Conservation (phyloP, 2,329 filamentous ascomycete species). For the Alternaria triticimaculans region DNA sequence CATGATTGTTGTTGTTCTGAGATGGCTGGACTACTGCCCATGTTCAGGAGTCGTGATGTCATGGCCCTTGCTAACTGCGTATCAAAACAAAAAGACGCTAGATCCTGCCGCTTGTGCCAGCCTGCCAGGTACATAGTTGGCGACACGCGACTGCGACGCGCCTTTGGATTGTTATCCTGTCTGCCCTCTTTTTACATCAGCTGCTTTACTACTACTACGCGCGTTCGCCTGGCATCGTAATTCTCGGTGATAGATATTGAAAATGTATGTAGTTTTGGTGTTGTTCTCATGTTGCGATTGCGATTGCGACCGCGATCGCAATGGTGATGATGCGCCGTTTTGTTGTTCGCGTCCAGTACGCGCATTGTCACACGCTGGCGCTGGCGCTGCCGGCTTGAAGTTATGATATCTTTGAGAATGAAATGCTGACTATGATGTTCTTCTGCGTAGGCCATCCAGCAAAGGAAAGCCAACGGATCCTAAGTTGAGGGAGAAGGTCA, state of each 20-base stretch:
- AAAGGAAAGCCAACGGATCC: constrained; percentile 57
- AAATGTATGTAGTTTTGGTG: no score
- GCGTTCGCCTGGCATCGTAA: no score
- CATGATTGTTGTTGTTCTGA: background rate
- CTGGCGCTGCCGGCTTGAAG: background rate
- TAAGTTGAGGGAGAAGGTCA: constrained; percentile 54
- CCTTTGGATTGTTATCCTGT: background rate
- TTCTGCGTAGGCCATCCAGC: constrained; percentile 40
- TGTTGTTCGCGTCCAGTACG: background rate
- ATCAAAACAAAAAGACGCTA: constrained; percentile 8
- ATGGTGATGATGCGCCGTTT: background rate
- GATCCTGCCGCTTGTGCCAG: background rate
- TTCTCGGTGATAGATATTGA: no score
- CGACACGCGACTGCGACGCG: constrained; percentile 4
- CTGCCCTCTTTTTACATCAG: no score
- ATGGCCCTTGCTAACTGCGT: background rate
- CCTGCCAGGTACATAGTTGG: background rate
- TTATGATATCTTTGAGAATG: background rate
- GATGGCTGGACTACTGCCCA: background rate
- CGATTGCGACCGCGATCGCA: background rate
- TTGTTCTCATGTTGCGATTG: no score
- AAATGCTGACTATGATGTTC: background rate
- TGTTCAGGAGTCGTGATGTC: constrained; percentile 8
- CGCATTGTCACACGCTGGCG: no score
- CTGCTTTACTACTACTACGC: no score